Evolutionary conservation across 345 rosid genomes (phyloP), one percentile per base, ranked within the genome.

Genomic region (Abelmoschus esculentus): DNA sequence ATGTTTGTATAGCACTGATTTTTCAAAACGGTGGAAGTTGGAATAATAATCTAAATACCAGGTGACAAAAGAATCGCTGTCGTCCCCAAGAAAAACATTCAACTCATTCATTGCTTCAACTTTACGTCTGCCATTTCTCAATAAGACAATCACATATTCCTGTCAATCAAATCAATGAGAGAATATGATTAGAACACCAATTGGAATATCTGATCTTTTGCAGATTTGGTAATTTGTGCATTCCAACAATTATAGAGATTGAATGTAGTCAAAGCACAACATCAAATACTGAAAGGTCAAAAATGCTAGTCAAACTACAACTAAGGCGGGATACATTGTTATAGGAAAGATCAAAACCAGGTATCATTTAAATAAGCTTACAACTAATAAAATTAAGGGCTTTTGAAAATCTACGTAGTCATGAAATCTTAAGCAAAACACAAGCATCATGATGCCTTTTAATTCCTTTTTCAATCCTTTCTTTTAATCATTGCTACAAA

Each of bases 21-120:
- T 65, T 28, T 58, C 36, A 46, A 10, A 60, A 49, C 19, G 17
- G 29, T 14, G 42, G 59, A 15, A 36, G 28, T 26, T 18, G 26
- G 63, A n/a, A 32, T 38, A 61, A 60, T 22, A 74, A 66, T 56
- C 47, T 40, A 68, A 72, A 36, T 95, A 13, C 52, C 52, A 47
- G 52, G 52, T 47, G 15, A 47, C 52, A 47, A 47, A 47, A 47
- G 52, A 47, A 47, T 12, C n/a, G 5, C 52, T 47, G n/a, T 47
- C 52, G 13, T 47, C 52, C 52, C 52, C 52, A 75, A 96, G 79
- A 86, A 96, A 96, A 53, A 92, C 95, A 67, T 85, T 75, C 85
- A 96, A 74, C 81, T 96, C 99, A 66, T 81, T 62, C 49, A 12
- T 62, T 62, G 67, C 50, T 62, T 62, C 50, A 12, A 18, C 66